A percentile compares a stretch with the other conserved stretches of the same genome.
phyloP scores from a whole-genome alignment of 2,329 filamentous ascomycete species.

The Macrophomina pseudophaseolina region DNA sequence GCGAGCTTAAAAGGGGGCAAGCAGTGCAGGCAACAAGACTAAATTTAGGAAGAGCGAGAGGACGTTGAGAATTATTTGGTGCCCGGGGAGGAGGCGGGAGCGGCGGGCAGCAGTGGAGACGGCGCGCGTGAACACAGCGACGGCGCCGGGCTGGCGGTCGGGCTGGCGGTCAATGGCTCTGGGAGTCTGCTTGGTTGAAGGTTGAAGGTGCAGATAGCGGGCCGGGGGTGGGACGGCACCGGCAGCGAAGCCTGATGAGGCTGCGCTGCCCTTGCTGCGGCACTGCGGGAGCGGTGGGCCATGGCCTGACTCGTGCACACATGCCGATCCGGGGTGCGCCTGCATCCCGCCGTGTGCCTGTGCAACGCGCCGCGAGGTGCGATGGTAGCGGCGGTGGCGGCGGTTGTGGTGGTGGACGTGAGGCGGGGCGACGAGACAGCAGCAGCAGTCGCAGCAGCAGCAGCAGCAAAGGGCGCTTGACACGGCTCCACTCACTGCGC shows the following conservation, averaged over 20 bases:
- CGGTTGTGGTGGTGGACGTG: not conserved
- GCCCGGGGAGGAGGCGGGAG: not conserved
- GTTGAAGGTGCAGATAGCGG: too few species aligned
- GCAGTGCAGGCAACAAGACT: not conserved
- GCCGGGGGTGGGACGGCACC: not conserved
- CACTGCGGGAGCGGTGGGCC: not conserved
- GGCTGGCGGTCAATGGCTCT: not conserved
- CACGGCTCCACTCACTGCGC: not conserved
- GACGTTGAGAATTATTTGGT: not conserved
- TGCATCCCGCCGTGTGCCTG: not conserved
- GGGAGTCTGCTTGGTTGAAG: not conserved
- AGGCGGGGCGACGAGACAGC: too few species aligned
- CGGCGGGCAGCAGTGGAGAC: constrained; percentile 1
- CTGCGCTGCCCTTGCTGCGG: constrained; percentile 1
- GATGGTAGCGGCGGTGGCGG: not conserved
- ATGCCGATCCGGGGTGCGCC: constrained; percentile 13
- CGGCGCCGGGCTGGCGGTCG: not conserved
- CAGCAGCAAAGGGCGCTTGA: not conserved
- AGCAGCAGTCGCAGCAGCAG: not conserved
- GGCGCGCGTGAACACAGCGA: not conserved
- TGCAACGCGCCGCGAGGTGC: not conserved
- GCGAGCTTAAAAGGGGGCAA: not conserved
- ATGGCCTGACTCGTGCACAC: constrained; percentile 5
- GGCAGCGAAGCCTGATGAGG: not conserved
- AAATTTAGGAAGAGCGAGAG: not conserved